A percentile compares a stretch with the other conserved stretches of the same genome.
These are phyloP conservation scores for Lactifluus hygrophoroides DNA, from an alignment of 768 basidiomycete species.

Conservation along the genomic window DNA sequence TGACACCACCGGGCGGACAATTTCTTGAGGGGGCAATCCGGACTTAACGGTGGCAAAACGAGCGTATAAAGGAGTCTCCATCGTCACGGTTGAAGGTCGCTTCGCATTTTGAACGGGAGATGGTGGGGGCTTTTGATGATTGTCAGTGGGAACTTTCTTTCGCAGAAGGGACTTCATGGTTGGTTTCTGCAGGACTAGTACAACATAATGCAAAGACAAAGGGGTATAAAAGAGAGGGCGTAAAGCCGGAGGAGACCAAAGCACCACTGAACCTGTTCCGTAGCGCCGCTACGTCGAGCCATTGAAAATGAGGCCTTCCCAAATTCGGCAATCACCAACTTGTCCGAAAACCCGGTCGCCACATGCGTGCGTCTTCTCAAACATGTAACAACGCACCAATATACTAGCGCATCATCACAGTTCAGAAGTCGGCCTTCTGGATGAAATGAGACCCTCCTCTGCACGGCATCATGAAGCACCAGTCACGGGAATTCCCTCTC, in stretches of 20 bases:
- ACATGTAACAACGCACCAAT: too few relatives aligned
- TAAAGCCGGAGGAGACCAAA: neutral
- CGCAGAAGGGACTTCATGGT: slow-evolving; percentile 19
- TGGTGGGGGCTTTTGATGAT: neutral
- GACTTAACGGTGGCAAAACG: slow-evolving; percentile 22
- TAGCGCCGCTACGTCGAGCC: neutral
- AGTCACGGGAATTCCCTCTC: too few relatives aligned
- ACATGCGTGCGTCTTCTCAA: too few relatives aligned
- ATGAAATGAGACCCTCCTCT: too few relatives aligned
- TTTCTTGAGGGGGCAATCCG: slow-evolving; percentile 8
- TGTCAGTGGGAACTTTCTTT: slow-evolving; percentile 8
- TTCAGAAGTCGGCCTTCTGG: too few relatives aligned
- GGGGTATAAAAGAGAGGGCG: slow-evolving; percentile 10
- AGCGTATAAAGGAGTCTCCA: slow-evolving; percentile 24
- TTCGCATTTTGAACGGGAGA: neutral
- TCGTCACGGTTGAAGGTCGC: neutral
- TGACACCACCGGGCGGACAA: slow-evolving; percentile 21
- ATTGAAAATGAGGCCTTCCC: neutral
- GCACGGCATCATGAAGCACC: too few relatives aligned
- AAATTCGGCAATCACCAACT: neutral
- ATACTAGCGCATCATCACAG: too few relatives aligned
- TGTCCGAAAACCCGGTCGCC: neutral
- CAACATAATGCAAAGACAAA: neutral
- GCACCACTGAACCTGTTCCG: neutral
- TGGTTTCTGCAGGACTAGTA: slow-evolving; percentile 1